Percentiles rank a stretch among this genome's conserved stretches.
Conservation (phyloP, 2,329 filamentous ascomycete species). For the Juglanconis sp. region DNA sequence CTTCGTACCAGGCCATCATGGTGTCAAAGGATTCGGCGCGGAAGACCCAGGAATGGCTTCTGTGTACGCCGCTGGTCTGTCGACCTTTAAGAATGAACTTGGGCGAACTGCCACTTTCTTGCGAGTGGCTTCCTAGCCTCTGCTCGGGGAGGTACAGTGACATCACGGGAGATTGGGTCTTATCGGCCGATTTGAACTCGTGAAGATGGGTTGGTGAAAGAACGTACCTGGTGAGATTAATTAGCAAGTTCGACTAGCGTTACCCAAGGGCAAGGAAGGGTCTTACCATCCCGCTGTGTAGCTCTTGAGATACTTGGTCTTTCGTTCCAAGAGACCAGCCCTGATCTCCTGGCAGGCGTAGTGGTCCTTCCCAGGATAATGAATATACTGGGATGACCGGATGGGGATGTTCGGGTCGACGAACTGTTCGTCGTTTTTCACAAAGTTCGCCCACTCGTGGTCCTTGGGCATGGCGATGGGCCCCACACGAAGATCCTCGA, state of each 20-base stretch:
- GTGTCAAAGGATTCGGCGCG: conserved; percentile 77
- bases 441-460: conserved; percentile 82
- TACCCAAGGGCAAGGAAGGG: neutral
- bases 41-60: conserved; percentile 71
- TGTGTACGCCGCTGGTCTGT: conserved; percentile 89
- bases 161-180: conserved; percentile 89
- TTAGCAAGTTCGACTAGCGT: neutral
- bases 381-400: conserved; percentile 75
- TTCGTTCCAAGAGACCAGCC: conserved; percentile 88
- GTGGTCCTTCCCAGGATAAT: conserved; percentile 88
- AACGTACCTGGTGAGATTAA: conserved; percentile 68
- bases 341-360: conserved; percentile 79
- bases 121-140: conserved; percentile 89
- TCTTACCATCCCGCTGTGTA: conserved; percentile 90
- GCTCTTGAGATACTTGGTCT: conserved; percentile 98
- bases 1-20: conserved; percentile 95
- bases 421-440: conserved; percentile 77
- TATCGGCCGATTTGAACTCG: conserved; percentile 98
- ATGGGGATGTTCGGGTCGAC: conserved; percentile 80
- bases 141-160: conserved; percentile 92
- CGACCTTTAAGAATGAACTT: conserved; percentile 98
- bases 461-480: conserved; percentile 94
- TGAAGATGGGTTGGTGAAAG: conserved; percentile 94
- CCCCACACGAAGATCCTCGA: conserved; percentile 78
- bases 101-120: conserved; percentile 78